Evolutionary conservation across 2,329 filamentous ascomycete genomes (phyloP).

Genomic region (Ceratocystiopsis sp.): DNA sequence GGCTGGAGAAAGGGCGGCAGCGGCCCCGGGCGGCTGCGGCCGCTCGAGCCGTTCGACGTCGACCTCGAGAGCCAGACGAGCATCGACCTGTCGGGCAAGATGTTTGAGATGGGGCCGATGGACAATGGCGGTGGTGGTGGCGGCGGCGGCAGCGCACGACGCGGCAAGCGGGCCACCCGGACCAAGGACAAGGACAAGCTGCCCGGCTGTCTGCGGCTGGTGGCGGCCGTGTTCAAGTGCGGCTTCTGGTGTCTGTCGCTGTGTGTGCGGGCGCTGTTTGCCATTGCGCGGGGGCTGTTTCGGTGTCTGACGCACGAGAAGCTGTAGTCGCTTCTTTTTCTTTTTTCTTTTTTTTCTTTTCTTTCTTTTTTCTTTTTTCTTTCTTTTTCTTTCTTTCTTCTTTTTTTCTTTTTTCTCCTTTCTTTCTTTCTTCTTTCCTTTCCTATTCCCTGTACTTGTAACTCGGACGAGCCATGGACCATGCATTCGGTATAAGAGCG

Average conservation of each 20-base stretch:
- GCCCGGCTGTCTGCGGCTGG: slow-evolving; percentile 29
- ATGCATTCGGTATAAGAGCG: too few relatives aligned
- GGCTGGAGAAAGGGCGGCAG: neutral
- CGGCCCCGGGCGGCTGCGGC: slow-evolving; percentile 16
- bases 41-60: slow-evolving; percentile 41
- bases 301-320: slow-evolving; percentile 30
- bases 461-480: too few relatives aligned
- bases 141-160: neutral
- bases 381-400: neutral
- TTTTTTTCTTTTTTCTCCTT: neutral
- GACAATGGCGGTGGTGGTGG: neutral
- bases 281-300: slow-evolving; percentile 32
- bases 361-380: neutral
- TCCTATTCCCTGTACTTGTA: too few relatives aligned
- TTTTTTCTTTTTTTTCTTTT: neutral
- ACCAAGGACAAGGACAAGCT: slow-evolving; percentile 28
- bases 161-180: neutral
- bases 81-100: slow-evolving; percentile 24
- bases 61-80: slow-evolving; percentile 46
- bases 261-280: slow-evolving; percentile 33
- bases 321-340: slow-evolving; percentile 12
- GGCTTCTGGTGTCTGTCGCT: slow-evolving; percentile 41
- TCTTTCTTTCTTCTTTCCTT: neutral
- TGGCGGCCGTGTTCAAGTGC: slow-evolving; percentile 39
- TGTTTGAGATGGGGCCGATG: slow-evolving; percentile 16